Evolutionary conservation across 371 early-diverging fungal genomes (phyloP).

Genomic region (Apophysomyces ossiformis): DNA sequence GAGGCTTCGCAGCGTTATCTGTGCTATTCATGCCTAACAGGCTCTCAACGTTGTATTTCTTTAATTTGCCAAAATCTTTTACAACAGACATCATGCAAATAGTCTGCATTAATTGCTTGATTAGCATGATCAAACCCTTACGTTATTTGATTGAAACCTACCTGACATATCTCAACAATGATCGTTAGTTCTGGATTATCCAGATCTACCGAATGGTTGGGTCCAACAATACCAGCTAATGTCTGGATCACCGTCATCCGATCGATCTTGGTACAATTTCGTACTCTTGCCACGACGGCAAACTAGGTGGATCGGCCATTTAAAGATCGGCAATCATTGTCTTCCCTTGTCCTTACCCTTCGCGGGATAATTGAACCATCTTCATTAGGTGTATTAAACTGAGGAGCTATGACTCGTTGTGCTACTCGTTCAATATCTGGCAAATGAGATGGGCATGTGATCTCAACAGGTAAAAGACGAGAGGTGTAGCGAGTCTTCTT

Average conservation of each 20-base stretch:
- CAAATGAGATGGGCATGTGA: conserved; percentile 63
- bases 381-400: conserved; percentile 54
- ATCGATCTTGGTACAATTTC: conserved; percentile 64
- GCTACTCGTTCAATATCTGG: conserved; percentile 62
- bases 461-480: conserved; percentile 67
- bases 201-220: conserved; percentile 66
- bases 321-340: not conserved
- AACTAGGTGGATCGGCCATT: conserved; percentile 47
- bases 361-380: conserved; percentile 34
- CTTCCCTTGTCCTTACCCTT: not conserved
- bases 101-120: conserved; percentile 36
- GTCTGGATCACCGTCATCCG: conserved; percentile 59
- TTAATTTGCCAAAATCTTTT: conserved; percentile 62
- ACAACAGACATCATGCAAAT: conserved; percentile 79
- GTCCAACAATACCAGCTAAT: conserved; percentile 60
- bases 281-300: conserved; percentile 65
- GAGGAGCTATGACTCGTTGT: conserved; percentile 53
- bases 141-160: conserved; percentile 21
- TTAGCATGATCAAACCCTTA: conserved; percentile 6
- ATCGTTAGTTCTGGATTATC: conserved; percentile 64
- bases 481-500: conserved; percentile 68
- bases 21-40: conserved; percentile 47
- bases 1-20: not conserved
- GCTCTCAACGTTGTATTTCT: conserved; percentile 73
- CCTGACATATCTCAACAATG: conserved; percentile 75